Conservation (phyloP, 176 grass and related monocot species). For the Triticum turgidum region DNA sequence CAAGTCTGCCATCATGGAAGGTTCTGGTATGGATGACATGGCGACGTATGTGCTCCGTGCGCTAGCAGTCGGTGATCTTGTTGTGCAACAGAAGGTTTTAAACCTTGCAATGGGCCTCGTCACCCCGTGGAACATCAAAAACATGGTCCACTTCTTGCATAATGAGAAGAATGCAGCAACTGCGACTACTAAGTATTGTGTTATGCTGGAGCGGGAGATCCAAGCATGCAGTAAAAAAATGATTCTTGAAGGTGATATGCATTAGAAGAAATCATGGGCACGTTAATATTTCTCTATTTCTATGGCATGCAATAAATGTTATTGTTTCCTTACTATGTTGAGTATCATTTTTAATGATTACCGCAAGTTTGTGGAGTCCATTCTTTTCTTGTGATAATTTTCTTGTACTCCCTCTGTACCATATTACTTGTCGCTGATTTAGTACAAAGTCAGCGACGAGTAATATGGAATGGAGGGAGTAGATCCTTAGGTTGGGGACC, state of each 20-base stretch:
- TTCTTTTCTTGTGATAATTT: not conserved
- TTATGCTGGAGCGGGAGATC: not conserved
- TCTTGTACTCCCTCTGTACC: not conserved
- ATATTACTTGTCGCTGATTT: no score
- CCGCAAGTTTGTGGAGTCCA: not conserved
- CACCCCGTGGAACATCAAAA: not conserved
- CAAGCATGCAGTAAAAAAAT: not conserved
- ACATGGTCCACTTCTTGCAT: not conserved
- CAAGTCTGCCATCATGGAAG: not conserved
- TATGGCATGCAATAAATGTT: not conserved
- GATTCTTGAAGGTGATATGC: not conserved
- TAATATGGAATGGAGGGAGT: no score
- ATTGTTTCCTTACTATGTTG: not conserved
- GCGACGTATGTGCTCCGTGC: not conserved
- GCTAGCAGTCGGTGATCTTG: not conserved
- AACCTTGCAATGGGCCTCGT: constrained; percentile 1
- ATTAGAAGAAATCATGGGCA: not conserved
- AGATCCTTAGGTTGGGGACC: not conserved
- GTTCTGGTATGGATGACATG: not conserved
- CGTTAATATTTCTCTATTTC: not conserved
- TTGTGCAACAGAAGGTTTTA: constrained; percentile 2
- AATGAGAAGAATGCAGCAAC: not conserved
- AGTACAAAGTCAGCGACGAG: no score
- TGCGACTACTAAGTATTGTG: not conserved
- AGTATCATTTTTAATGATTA: not conserved